Percentiles rank a stretch among this genome's conserved stretches.
Conservation (phyloP, 768 basidiomycete genomes). For the Artomyces pyxidatus region DNA sequence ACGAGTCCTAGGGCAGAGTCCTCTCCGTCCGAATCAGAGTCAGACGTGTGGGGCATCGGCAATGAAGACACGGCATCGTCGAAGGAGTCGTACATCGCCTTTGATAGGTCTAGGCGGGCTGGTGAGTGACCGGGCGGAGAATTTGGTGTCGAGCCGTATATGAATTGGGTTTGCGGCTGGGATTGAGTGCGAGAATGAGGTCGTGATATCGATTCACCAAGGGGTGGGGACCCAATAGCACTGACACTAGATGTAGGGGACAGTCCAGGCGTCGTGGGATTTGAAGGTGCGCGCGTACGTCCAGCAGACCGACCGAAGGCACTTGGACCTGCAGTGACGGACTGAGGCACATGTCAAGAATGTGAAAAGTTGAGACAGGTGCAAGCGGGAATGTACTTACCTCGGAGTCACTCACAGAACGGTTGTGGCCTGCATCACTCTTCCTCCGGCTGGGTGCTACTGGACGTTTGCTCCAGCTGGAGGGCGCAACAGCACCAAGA, state of each 20-base stretch:
- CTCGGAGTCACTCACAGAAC: constrained; percentile 61
- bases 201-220: constrained; percentile 35
- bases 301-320: constrained; percentile 26
- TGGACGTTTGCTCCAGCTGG: constrained; percentile 69
- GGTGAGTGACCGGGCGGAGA: constrained; percentile 29
- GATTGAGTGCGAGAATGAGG: constrained; percentile 60
- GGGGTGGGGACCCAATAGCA: constrained; percentile 32
- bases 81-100: constrained; percentile 31
- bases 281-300: constrained; percentile 62
- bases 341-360: constrained; percentile 13
- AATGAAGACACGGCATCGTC: constrained; percentile 42
- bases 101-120: constrained; percentile 32
- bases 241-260: constrained; percentile 34
- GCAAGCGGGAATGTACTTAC: constrained; percentile 30
- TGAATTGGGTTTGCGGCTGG: constrained; percentile 33
- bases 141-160: constrained; percentile 32
- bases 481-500: constrained; percentile 49
- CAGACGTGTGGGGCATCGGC: constrained; percentile 46
- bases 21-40: constrained; percentile 39
- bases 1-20: constrained; percentile 47
- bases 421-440: constrained; percentile 59
- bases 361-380: background rate
- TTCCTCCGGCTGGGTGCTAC: constrained; percentile 58
- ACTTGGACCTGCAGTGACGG: no score
- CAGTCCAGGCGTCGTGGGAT: constrained; percentile 40